A percentile compares a stretch with the other conserved stretches of the same genome.
These are phyloP conservation scores for Pythium apleroticum DNA, from an alignment of 352 stramenopile species.

Conservation along the genomic window DNA sequence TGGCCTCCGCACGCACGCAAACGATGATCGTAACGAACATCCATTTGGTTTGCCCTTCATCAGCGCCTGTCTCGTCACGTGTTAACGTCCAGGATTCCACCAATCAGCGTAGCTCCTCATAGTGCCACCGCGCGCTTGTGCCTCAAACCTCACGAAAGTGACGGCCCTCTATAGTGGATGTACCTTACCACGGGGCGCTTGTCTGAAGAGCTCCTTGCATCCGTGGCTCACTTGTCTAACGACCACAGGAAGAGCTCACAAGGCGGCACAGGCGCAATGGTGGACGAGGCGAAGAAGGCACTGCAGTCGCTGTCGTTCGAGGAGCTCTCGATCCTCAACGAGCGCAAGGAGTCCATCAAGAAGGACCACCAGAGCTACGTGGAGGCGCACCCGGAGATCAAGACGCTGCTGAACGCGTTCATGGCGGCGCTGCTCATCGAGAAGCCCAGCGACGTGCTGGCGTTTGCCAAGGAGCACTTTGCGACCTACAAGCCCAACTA, in stretches of 20 bases:
- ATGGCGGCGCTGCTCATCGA: constrained; percentile 85
- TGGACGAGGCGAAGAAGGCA: constrained; percentile 39
- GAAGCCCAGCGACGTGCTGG: constrained; percentile 81
- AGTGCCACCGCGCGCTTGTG: neutral
- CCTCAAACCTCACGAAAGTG: neutral
- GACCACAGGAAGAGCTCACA: constrained; percentile 3
- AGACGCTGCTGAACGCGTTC: constrained; percentile 87
- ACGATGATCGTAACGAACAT: neutral
- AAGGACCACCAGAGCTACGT: constrained; percentile 85
- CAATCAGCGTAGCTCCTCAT: constrained; percentile 3
- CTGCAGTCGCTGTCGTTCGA: constrained; percentile 79
- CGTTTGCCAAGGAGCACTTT: constrained; percentile 83
- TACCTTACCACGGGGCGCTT: constrained; percentile 9
- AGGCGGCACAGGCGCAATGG: constrained; percentile 11
- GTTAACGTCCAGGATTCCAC: neutral
- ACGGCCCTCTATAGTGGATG: constrained; percentile 13
- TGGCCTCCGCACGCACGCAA: neutral
- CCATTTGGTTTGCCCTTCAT: neutral
- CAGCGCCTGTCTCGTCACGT: neutral
- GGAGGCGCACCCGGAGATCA: constrained; percentile 85
- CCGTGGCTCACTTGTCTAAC: constrained; percentile 7
- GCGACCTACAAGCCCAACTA: constrained; percentile 61
- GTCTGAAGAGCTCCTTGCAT: constrained; percentile 3
- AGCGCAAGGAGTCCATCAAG: constrained; percentile 85
- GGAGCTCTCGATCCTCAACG: constrained; percentile 82